phyloP scores from a whole-genome alignment of 73 alveolate genomes.

The Stentor coeruleus region DNA sequence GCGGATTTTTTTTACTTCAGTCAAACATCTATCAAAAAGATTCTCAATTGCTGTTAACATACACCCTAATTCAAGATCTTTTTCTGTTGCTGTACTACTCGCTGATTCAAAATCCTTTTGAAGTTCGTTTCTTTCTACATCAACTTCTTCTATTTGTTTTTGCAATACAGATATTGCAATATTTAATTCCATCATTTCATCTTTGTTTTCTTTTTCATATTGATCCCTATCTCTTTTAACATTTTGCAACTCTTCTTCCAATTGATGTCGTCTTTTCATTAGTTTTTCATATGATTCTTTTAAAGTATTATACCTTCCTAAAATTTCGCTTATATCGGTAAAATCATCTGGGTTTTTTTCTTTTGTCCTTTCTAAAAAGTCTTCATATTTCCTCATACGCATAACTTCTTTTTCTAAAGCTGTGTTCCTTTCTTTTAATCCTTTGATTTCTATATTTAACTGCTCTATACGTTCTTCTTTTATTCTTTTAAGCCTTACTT shows the following conservation, averaged over 20 bases:
- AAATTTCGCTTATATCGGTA: conserved; percentile 67
- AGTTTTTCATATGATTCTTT: conserved; percentile 56
- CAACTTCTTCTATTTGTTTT: conserved; percentile 40
- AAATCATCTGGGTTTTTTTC: conserved; percentile 74
- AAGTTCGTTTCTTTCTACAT: conserved; percentile 29
- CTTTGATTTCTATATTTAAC: conserved; percentile 27
- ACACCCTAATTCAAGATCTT: conserved; percentile 22
- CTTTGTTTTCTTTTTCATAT: conserved; percentile 34
- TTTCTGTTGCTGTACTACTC: conserved; percentile 19
- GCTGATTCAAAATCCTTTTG: conserved; percentile 10
- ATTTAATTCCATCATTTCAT: conserved; percentile 36
- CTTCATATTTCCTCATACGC: conserved; percentile 76
- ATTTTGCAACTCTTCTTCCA: conserved; percentile 62
- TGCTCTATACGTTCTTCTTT: conserved; percentile 46
- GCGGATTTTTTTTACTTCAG: not conserved
- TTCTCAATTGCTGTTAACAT: conserved; percentile 26
- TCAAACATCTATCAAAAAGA: not conserved
- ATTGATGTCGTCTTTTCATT: conserved; percentile 40
- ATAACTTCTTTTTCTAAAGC: conserved; percentile 47
- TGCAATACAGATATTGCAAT: conserved; percentile 43
- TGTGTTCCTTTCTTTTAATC: conserved; percentile 24
- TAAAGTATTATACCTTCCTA: conserved; percentile 65
- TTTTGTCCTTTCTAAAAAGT: conserved; percentile 66
- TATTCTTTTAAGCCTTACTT: conserved; percentile 30
- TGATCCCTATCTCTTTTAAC: conserved; percentile 44